These are phyloP conservation scores for Echinosophora koreensis DNA, from an alignment of 306 rosid species.

Conservation along the genomic window DNA sequence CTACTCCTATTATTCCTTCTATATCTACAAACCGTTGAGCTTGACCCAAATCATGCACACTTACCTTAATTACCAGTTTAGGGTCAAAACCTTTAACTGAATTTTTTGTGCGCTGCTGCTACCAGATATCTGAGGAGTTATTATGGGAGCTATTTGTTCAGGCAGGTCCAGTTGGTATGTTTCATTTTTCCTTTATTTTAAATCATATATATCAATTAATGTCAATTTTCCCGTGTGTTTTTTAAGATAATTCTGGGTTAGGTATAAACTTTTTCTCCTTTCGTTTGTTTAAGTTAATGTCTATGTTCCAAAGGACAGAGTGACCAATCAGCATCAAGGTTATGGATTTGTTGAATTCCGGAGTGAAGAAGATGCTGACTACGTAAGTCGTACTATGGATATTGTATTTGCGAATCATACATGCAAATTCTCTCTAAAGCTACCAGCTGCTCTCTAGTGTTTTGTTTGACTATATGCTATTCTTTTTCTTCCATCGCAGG, in stretches of 20 bases:
- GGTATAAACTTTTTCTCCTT: neutral
- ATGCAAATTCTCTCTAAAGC: neutral
- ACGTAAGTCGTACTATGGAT: conserved; percentile 54
- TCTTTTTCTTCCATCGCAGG: conserved; percentile 20
- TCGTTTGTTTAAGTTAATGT: conserved; percentile 77
- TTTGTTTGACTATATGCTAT: conserved; percentile 7
- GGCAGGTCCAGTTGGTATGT: conserved; percentile 63
- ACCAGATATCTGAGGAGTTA: conserved; percentile 54
- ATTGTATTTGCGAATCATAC: neutral
- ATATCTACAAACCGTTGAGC: neutral
- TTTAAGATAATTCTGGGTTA: neutral
- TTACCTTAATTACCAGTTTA: neutral
- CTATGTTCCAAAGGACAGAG: conserved; percentile 96
- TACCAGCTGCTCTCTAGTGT: neutral
- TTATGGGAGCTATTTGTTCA: conserved; percentile 67
- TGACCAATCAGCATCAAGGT: conserved; percentile 93
- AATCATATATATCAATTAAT: neutral
- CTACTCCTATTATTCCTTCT: neutral
- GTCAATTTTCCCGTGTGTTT: neutral
- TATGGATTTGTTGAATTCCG: conserved; percentile 97
- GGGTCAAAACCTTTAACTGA: neutral
- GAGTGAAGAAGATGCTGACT: conserved; percentile 97
- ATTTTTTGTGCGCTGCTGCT: neutral
- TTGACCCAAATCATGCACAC: neutral
- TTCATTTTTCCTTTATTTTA: neutral